phyloP scores from a whole-genome alignment of 1,284 basidiomycete species.

The Cutaneotrichosporon daszewskae region DNA sequence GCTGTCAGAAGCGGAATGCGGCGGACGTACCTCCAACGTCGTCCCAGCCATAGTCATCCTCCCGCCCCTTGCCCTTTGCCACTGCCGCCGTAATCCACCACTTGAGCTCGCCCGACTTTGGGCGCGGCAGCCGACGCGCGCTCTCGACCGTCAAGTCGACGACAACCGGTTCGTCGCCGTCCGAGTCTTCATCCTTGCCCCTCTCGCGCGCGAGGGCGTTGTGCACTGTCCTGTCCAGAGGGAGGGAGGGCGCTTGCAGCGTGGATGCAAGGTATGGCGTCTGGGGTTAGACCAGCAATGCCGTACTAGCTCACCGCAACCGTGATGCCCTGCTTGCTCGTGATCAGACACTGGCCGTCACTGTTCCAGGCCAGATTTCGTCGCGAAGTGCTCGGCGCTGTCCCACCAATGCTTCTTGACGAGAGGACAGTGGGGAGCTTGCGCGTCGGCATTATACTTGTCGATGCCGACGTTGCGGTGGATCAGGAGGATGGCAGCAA shows the following conservation, averaged over 20 bases:
- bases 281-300: conserved; percentile 12
- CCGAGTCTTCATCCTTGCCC: conserved; percentile 1
- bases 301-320: conserved; percentile 16
- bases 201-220: conserved; percentile 3
- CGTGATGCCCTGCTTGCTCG: conserved; percentile 24
- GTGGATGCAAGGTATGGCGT: conserved; percentile 32
- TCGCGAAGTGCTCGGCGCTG: conserved; percentile 1
- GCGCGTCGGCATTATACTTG: conserved; percentile 6
- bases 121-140: conserved; percentile 15
- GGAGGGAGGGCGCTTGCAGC: conserved; percentile 23
- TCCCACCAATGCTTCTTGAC: conserved; percentile 4
- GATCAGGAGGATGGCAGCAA: too few relatives aligned
- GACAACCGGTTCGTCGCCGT: conserved; percentile 9
- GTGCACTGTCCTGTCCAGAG: conserved; percentile 19
- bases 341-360: conserved; percentile 39
- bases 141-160: conserved; percentile 8
- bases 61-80: conserved; percentile 11
- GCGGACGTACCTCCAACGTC: conserved; percentile 12
- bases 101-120: conserved; percentile 27
- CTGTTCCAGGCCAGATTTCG: conserved; percentile 28
- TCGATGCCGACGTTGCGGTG: too few relatives aligned
- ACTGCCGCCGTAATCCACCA: conserved; percentile 29
- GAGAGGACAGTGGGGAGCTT: conserved; percentile 5
- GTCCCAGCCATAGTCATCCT: conserved; percentile 12
- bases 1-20: neutral